Evolutionary conservation across 306 rosid species (phyloP).

Genomic region (Amphicarpaea edgeworthii): DNA sequence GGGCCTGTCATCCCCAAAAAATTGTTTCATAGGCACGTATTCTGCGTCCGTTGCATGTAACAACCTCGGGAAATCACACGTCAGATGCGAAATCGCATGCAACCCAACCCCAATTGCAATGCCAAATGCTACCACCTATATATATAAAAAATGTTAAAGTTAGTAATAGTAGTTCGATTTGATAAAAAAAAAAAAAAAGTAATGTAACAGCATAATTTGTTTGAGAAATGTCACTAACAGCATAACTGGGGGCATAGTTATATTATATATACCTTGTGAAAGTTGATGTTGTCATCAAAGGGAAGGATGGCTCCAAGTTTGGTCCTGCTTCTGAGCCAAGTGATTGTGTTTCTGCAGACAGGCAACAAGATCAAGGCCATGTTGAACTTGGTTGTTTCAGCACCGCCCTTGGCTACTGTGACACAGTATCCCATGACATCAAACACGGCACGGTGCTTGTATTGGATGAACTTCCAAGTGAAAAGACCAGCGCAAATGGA

Average conservation of each 20-base stretch:
- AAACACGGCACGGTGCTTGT: slow-evolving; percentile 71
- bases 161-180: neutral
- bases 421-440: slow-evolving; percentile 90
- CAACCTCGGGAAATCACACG: slow-evolving; percentile 83
- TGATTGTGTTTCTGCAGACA: slow-evolving; percentile 83
- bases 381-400: slow-evolving; percentile 86
- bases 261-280: slow-evolving; percentile 90
- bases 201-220: neutral
- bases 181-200: neutral
- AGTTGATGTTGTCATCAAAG: slow-evolving; percentile 85
- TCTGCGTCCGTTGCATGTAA: slow-evolving; percentile 65
- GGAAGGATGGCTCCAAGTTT: slow-evolving; percentile 66
- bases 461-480: slow-evolving; percentile 83
- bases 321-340: slow-evolving; percentile 84
- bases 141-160: slow-evolving; percentile 21
- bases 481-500: slow-evolving; percentile 67
- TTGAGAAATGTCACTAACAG: neutral
- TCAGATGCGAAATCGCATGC: slow-evolving; percentile 75
- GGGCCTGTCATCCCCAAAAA: slow-evolving; percentile 68
- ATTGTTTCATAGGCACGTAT: slow-evolving; percentile 71
- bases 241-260: too few relatives aligned
- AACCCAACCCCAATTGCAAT: slow-evolving; percentile 71
- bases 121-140: slow-evolving; percentile 75
- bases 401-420: slow-evolving; percentile 78
- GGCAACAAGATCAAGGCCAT: slow-evolving; percentile 86